phyloP scores from a whole-genome alignment of 1,284 basidiomycete genomes.

The Moniliophthora roreri region DNA sequence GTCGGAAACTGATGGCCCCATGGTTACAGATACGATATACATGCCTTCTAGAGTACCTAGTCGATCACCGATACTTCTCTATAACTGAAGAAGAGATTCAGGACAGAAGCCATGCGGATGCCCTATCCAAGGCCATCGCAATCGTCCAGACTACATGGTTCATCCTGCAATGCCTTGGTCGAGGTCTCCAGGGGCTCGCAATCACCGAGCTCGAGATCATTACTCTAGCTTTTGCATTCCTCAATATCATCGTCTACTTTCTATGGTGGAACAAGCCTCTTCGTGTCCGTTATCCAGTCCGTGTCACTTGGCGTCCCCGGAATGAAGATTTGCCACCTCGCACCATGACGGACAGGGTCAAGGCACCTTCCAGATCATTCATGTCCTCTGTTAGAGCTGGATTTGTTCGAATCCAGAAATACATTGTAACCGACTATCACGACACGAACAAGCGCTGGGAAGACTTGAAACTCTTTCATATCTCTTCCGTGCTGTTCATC shows the following conservation, averaged over 20 bases:
- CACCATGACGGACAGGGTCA: too few relatives aligned
- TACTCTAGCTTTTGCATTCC: conserved; percentile 16
- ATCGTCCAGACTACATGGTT: conserved; percentile 19
- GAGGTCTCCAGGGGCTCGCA: conserved; percentile 6
- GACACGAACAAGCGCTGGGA: too few relatives aligned
- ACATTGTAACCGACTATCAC: too few relatives aligned
- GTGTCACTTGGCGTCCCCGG: not conserved
- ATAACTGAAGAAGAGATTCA: conserved; percentile 15
- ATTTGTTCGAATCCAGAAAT: too few relatives aligned
- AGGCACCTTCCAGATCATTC: too few relatives aligned
- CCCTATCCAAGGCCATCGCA: conserved; percentile 15
- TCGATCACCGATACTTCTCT: not conserved
- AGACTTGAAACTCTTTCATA: too few relatives aligned
- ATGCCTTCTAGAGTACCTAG: not conserved
- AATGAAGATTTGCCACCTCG: too few relatives aligned
- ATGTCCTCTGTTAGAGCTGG: too few relatives aligned
- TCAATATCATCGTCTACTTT: conserved; percentile 14
- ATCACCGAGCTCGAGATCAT: conserved; percentile 18
- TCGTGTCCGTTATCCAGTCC: conserved; percentile 7
- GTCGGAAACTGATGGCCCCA: not conserved
- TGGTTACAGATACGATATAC: not conserved
- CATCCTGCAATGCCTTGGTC: conserved; percentile 15
- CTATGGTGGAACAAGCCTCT: conserved; percentile 20
- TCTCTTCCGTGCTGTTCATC: too few relatives aligned
- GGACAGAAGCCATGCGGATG: conserved; percentile 17